Base-by-base conservation (phyloP, 768 basidiomycete genomes). In the Agaricus subrufescens region DNA sequence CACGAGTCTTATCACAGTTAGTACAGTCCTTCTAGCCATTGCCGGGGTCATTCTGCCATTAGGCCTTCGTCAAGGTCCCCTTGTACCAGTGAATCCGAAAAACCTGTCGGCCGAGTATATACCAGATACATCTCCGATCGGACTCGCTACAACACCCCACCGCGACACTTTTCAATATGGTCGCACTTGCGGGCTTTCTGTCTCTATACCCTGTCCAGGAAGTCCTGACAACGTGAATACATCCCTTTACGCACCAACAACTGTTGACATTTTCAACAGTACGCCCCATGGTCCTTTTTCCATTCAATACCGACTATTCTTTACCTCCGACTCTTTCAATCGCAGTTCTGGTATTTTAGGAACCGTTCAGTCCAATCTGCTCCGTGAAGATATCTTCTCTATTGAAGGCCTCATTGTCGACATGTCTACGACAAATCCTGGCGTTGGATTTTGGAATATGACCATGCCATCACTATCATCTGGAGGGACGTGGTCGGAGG, bases 31-130 rank as follows among this genome's bases (percentile, higher is more conserved):
- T 61, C 31, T 62, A 63, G 6, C 52, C 46, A 12, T 57, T 65
- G 58, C 63, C 0, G 63, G 65, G 4, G 39, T 66, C 3, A n/a
- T 66, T 31, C 58, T 61, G 43, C 63, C 65, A 2, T 57, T 66
- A 12, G 65, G 65, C 5, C 61, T 66, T 25, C 57, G 56, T 29
- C 30, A 51, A 3, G 65, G 65, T 1, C 58, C 63, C 1, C 26
- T 38, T 3, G 29, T 61, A 2, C 40, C 46, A 9, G 7, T 56
- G 2, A 43, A 54, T 15, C 23, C 39, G 29, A 34, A 40, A 25
- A 43, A 12, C 4, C 48, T 53, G 3, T 23, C 45, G 1, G 62
- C 61, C 7, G 14, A 54, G 4, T 65, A 60, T 26, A 52, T 66
- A 7, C 45, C 47, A 5, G 63, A 66, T 39, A 58, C 53, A 5